A percentile compares a stretch with the other conserved stretches of the same genome.
phyloP scores from a whole-genome alignment of 129 eudicot genomes.

The Glebionis coronaria region DNA sequence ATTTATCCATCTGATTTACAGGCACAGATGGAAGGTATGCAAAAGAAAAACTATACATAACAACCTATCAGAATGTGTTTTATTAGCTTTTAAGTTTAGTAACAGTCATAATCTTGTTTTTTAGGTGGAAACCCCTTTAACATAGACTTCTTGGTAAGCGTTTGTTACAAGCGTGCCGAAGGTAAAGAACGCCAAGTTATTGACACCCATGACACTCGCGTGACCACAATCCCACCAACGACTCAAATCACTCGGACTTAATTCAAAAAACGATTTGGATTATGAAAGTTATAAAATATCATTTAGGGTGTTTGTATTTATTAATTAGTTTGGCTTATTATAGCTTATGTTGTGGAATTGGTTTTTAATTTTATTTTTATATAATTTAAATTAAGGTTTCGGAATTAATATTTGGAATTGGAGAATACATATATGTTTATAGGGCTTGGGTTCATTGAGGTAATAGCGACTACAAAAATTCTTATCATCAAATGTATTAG shows the following conservation, averaged over 20 bases:
- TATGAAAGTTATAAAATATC: slow-evolving; percentile 20
- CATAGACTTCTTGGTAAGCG: slow-evolving; percentile 71
- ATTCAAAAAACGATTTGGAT: slow-evolving; percentile 33
- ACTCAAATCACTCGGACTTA: slow-evolving; percentile 18
- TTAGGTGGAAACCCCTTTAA: slow-evolving; percentile 71
- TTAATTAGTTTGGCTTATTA: slow-evolving; percentile 12
- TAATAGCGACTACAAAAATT: too few species aligned
- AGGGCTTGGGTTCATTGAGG: too few species aligned
- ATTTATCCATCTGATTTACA: too few species aligned
- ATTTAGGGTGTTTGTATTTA: slow-evolving; percentile 18
- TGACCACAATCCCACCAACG: slow-evolving; percentile 26
- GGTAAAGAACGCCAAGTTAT: slow-evolving; percentile 66
- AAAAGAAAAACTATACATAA: too few species aligned
- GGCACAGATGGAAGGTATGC: slow-evolving; percentile 81
- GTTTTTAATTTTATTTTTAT: too few species aligned
- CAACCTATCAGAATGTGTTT: background rate
- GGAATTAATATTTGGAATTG: too few species aligned
- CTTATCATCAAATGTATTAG: too few species aligned
- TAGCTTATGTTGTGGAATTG: slow-evolving; percentile 12
- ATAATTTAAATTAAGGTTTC: too few species aligned
- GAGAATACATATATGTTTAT: too few species aligned
- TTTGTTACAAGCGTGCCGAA: slow-evolving; percentile 60
- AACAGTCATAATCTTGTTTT: background rate
- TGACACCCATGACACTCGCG: slow-evolving; percentile 43
- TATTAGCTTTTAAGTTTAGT: background rate